Conservation (phyloP, 73 alveolate species). For the Uronychia binucleata region DNA sequence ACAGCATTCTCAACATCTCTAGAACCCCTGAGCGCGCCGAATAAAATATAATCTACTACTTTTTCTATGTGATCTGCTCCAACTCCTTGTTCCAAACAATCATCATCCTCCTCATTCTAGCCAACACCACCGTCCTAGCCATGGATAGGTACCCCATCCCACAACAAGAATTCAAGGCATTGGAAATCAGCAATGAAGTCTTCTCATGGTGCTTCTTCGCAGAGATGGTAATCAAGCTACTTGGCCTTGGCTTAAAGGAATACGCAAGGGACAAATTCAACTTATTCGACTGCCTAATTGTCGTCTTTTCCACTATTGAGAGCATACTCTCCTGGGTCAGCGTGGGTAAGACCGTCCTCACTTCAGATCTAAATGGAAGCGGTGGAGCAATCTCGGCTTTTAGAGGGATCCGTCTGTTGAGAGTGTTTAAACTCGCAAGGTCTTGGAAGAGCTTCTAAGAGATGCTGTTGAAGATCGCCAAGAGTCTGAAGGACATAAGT, state of each 20-base stretch:
- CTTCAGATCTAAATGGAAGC: constrained; percentile 9
- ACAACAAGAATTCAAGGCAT: neutral
- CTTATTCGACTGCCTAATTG: constrained; percentile 44
- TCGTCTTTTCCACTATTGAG: constrained; percentile 40
- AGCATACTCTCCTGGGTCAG: constrained; percentile 20
- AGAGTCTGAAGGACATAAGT: constrained; percentile 40
- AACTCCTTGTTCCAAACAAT: neutral
- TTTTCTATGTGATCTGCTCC: neutral
- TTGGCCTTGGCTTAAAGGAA: constrained; percentile 34
- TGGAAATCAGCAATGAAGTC: neutral
- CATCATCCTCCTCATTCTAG: neutral
- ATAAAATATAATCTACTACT: neutral
- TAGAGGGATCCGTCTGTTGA: constrained; percentile 57
- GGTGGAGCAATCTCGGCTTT: constrained; percentile 39
- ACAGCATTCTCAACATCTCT: no score
- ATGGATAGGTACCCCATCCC: neutral
- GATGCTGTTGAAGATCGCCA: constrained; percentile 26
- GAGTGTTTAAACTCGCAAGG: constrained; percentile 63
- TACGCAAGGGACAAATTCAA: constrained; percentile 48
- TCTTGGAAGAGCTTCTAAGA: constrained; percentile 54
- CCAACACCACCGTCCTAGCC: neutral
- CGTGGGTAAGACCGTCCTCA: neutral
- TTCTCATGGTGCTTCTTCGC: neutral
- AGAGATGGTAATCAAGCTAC: constrained; percentile 54
- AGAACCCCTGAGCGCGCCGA: neutral